Percentiles rank a stretch among this genome's conserved stretches.
phyloP scores from a whole-genome alignment of 805 yeast genomes.

The Saccharomycopsis olivae region DNA sequence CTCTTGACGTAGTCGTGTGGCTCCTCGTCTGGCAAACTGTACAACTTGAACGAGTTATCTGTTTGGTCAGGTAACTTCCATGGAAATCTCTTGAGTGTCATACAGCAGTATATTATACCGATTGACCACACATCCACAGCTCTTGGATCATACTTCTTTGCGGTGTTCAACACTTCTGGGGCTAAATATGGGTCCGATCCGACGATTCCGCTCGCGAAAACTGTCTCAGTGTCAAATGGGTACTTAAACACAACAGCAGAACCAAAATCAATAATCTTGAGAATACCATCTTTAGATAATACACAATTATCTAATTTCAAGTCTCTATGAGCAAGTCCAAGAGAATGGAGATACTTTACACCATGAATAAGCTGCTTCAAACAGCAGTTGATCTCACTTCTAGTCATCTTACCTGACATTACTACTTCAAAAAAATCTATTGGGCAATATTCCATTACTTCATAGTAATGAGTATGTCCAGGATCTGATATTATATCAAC shows the following conservation, averaged over 20 bases:
- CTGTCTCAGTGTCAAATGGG: constrained; percentile 53
- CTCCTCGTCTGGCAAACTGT: constrained; percentile 55
- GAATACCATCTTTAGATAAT: constrained; percentile 58
- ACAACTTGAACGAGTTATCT: constrained; percentile 63
- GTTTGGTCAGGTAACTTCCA: constrained; percentile 71
- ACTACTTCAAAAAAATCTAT: constrained; percentile 79
- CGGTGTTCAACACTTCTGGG: constrained; percentile 56
- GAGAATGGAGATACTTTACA: constrained; percentile 59
- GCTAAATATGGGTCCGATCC: constrained; percentile 85
- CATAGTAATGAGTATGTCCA: constrained; percentile 61
- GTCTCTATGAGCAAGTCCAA: constrained; percentile 79
- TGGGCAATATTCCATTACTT: constrained; percentile 82
- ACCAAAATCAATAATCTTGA: constrained; percentile 76
- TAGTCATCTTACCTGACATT: constrained; percentile 74
- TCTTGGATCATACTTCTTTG: constrained; percentile 55
- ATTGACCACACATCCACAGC: constrained; percentile 78
- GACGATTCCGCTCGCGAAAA: constrained; percentile 63
- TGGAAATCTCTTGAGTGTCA: constrained; percentile 77
- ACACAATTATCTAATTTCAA: constrained; percentile 78
- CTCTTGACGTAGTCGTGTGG: constrained; percentile 68
- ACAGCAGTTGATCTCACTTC: constrained; percentile 76
- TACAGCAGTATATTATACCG: constrained; percentile 78
- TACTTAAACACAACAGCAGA: constrained; percentile 74
- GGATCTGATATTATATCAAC: constrained; percentile 54
- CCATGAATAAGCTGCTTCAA: constrained; percentile 66